These are phyloP conservation scores for Glarea lozoyensis DNA, from an alignment of 495 filamentous ascomycete genomes.

Conservation along the genomic window DNA sequence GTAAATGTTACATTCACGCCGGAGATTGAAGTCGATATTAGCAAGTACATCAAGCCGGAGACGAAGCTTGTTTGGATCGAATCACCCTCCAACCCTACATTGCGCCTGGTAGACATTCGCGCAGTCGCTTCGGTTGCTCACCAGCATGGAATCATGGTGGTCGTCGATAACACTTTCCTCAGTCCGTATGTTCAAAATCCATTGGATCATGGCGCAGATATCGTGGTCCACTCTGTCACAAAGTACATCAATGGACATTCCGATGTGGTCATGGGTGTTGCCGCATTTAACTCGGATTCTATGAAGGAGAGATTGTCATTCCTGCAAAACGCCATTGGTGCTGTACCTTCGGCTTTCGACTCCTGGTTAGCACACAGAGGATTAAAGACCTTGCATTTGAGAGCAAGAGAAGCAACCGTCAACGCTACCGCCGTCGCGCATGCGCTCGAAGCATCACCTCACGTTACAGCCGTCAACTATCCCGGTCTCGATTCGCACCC, in stretches of 20 bases:
- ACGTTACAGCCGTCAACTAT: slow-evolving; percentile 89
- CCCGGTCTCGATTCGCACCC: slow-evolving; percentile 82
- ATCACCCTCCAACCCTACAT: slow-evolving; percentile 85
- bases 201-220: slow-evolving; percentile 88
- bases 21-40: slow-evolving; percentile 78
- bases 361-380: slow-evolving; percentile 98
- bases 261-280: slow-evolving; percentile 97
- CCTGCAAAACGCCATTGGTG: slow-evolving; percentile 95
- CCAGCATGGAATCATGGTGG: slow-evolving; percentile 80
- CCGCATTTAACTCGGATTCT: slow-evolving; percentile 83
- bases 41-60: slow-evolving; percentile 71
- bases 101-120: slow-evolving; percentile 84
- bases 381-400: slow-evolving; percentile 92
- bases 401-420: slow-evolving; percentile 69
- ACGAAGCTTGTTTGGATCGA: slow-evolving; percentile 99
- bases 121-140: slow-evolving; percentile 76
- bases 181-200: slow-evolving; percentile 95
- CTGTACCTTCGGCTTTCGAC: slow-evolving; percentile 86
- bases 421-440: slow-evolving; percentile 75
- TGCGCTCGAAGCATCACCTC: slow-evolving; percentile 68
- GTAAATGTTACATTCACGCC: slow-evolving; percentile 92
- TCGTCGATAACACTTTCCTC: slow-evolving; percentile 98
- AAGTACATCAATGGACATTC: slow-evolving; percentile 99
- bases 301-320: slow-evolving; percentile 73
- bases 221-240: slow-evolving; percentile 98